A percentile compares a stretch with the other conserved stretches of the same genome.
Evolutionary conservation across 345 rosid genomes (phyloP).

Genomic region (Carallia brachiata): DNA sequence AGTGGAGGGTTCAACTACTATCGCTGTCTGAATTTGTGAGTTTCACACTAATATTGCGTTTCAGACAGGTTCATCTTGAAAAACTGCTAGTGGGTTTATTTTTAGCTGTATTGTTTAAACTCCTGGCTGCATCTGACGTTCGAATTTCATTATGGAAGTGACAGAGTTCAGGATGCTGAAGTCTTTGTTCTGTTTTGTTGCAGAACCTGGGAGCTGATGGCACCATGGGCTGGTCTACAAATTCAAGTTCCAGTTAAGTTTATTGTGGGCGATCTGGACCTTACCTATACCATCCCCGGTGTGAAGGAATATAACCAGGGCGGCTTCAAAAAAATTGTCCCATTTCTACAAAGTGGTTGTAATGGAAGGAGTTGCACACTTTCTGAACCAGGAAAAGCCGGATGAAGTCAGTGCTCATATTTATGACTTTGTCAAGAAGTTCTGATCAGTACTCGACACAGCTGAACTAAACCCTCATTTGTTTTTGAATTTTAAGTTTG

Average conservation of each 20-base stretch:
- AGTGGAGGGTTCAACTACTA: constrained; percentile 4
- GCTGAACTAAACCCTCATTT: background rate
- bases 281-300: background rate
- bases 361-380: constrained; percentile 9
- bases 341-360: constrained; percentile 7
- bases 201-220: constrained; percentile 9
- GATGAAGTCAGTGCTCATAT: constrained; percentile 4
- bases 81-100: no score
- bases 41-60: background rate
- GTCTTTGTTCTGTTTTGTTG: background rate
- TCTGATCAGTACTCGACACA: background rate
- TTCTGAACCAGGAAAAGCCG: constrained; percentile 8
- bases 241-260: background rate
- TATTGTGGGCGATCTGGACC: constrained; percentile 1
- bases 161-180: background rate
- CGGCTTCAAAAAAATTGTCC: constrained; percentile 5
- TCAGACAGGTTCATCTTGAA: no score
- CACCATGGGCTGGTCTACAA: constrained; percentile 5
- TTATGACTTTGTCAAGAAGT: background rate
- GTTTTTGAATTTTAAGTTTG: no score
- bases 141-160: background rate
- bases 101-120: background rate
- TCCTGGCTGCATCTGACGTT: background rate
- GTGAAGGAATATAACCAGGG: constrained; percentile 3
- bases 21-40: background rate